Conservation (phyloP, 1,284 basidiomycete species). For the Psilocybe mexicana region DNA sequence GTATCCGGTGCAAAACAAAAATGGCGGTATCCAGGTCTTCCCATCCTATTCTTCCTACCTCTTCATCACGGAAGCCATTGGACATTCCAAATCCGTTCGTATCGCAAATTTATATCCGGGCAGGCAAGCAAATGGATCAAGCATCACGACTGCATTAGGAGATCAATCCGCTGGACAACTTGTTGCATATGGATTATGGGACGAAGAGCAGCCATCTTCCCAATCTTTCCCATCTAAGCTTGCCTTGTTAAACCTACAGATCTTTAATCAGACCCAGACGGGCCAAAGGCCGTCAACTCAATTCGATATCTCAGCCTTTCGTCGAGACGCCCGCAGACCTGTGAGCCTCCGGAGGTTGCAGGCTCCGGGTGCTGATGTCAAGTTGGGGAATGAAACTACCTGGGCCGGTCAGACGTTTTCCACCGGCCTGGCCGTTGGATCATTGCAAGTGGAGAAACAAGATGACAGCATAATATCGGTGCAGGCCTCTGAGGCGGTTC, state of each 20-base stretch:
- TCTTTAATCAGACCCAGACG: constrained; percentile 46
- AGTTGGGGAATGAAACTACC: constrained; percentile 40
- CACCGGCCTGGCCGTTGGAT: constrained; percentile 38
- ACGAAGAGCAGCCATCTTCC: constrained; percentile 26
- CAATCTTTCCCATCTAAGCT: constrained; percentile 41
- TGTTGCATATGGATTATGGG: constrained; percentile 53
- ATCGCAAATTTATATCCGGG: constrained; percentile 52
- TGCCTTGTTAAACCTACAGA: constrained; percentile 47
- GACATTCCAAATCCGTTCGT: constrained; percentile 39
- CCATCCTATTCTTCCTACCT: constrained; percentile 51
- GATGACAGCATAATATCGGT: constrained; percentile 21
- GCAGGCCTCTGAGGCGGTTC: constrained; percentile 44
- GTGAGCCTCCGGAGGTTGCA: constrained; percentile 40
- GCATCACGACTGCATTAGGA: constrained; percentile 48
- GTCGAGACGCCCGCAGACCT: constrained; percentile 26
- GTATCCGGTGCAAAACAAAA: constrained; percentile 48
- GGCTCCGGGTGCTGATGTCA: constrained; percentile 48
- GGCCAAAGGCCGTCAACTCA: constrained; percentile 38
- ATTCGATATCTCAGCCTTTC: constrained; percentile 45
- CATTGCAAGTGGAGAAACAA: constrained; percentile 38
- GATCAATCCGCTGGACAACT: constrained; percentile 48
- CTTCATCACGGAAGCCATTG: constrained; percentile 49
- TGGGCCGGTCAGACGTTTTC: constrained; percentile 53
- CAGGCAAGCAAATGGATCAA: constrained; percentile 48
- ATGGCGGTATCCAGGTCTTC: constrained; percentile 51